Evolutionary conservation across 768 basidiomycete genomes (phyloP), one percentile per base, ranked within the genome.

Genomic region (Fistulinella prunicolor): DNA sequence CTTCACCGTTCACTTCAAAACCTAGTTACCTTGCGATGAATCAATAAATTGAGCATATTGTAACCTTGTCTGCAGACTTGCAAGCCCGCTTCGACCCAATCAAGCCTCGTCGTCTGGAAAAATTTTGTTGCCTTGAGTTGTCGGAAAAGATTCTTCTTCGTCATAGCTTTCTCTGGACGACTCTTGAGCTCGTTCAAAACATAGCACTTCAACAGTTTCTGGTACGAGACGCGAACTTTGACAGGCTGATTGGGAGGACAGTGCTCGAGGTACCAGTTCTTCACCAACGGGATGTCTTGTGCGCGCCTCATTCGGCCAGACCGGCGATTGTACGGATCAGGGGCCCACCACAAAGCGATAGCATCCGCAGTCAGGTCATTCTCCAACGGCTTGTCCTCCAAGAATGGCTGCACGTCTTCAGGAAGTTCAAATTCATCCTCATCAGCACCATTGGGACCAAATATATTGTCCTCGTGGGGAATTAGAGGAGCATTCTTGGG

Each of bases 31-130:
- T 99, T 99, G 68, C 96, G 94, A 71, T 99, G 96, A 58, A 99
- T 99, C 52, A 99, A 78, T 24, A 99, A 74, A 70, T 99, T 99
- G 54, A 99, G 75, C 96, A 99, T 99, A 73, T 98, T 99, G 73
- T 96, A 99, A 34, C 96, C 96, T 66, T 99, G 96, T 56, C 96
- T 77, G 74, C 95, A 98, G 44, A 99, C 95, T 69, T 99, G 96
- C 51, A 99, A 71, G 57, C 96, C 96, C 3, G 95, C 96, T 68
- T 99, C 96, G 30, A 99, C 95, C 96, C 96, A 99, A 68, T 99
- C 96, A 57, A 99, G 71, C 56, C 81, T 91, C 4, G 96, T 99
- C 13, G 90, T 92, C 75, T 98, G 96, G 85, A 99, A 99, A 73
- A 99, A 99, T 70, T 98, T 98, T 49, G 96, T 99, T n/a, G 90